Base-by-base conservation (phyloP, 495 filamentous ascomycete genomes). In the Niebla homalea region DNA sequence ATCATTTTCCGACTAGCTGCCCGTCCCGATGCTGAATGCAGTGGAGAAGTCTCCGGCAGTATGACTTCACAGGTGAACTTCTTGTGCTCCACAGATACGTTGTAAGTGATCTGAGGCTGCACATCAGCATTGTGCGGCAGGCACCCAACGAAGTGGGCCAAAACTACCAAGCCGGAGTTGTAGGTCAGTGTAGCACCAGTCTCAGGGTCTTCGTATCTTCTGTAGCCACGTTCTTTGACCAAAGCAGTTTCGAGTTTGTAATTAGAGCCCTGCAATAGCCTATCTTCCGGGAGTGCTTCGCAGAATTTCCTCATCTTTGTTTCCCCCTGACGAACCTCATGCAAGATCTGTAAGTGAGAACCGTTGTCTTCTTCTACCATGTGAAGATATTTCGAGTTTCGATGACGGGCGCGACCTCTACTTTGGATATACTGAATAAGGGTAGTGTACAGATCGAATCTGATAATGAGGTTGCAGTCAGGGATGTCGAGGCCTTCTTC, bases 391-490 rank as follows among this genome's bases (percentile, higher is more conserved):
- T 64, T 78, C 0, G 90, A 96, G 43, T 81, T 70, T 1, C 64
- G 57, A 59, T 84, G 83, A 10, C 92, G 76, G 39, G 92, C 92
- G 54, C 92, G 75, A n/a, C 92, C 92, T 35, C 89, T 76, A 18
- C 89, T 96, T 62, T 98, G 92, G 16, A 98, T 83, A 63, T 96
- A 97, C 60, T 94, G 87, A 49, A 98, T 97, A 62, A 95, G 70
- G 0, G 92, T 95, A 10, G 76, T 63, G 63, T 89, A 94, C n/a
- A 95, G 73, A 62, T 96, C 83, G 59, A 96, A 98, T 68, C 82
- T 75, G 44, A 98, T 76, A 20, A 98, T 78, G 14, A 93, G 64
- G 56, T 94, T 96, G 72, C 92, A 98, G 56, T 94, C 87, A 0
- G 90, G 89, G 40, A 97, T 89, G 65, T 98, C 92, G 29, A 98